A percentile compares a stretch with the other conserved stretches of the same genome.
These are phyloP conservation scores for Gracilaria caudata DNA, from an alignment of 23 red algal genomes.

Conservation along the genomic window DNA sequence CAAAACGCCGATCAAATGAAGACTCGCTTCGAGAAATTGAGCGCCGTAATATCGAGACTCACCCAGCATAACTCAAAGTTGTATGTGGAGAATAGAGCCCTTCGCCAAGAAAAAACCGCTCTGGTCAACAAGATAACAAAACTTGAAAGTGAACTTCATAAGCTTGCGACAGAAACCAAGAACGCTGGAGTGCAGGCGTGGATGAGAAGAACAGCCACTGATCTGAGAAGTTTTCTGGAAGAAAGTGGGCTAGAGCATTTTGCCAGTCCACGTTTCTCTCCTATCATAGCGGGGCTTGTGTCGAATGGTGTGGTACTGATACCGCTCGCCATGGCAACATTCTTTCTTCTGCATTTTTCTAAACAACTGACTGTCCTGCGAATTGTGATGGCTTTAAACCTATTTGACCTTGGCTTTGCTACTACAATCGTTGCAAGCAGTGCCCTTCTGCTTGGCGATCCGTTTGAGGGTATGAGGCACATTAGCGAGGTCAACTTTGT, in stretches of 20 bases:
- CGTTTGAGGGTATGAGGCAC: slow-evolving; percentile 64
- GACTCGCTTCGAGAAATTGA: slow-evolving; percentile 50
- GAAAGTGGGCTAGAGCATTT: slow-evolving; percentile 66
- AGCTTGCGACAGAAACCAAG: slow-evolving; percentile 14
- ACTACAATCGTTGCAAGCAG: slow-evolving; percentile 44
- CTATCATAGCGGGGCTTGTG: slow-evolving; percentile 59
- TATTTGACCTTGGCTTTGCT: slow-evolving; percentile 66
- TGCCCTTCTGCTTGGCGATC: slow-evolving; percentile 38
- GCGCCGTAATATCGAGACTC: slow-evolving; percentile 45
- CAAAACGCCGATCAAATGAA: slow-evolving; percentile 51
- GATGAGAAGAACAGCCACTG: slow-evolving; percentile 47
- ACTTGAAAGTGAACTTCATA: slow-evolving; percentile 34
- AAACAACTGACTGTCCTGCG: slow-evolving; percentile 54
- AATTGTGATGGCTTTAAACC: slow-evolving; percentile 59
- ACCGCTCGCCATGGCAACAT: slow-evolving; percentile 38
- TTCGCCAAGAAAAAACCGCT: slow-evolving; percentile 39
- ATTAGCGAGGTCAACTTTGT: slow-evolving; percentile 71
- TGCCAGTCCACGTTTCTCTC: slow-evolving; percentile 59
- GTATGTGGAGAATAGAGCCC: slow-evolving; percentile 39
- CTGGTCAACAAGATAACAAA: slow-evolving; percentile 63
- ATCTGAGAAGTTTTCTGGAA: slow-evolving; percentile 60
- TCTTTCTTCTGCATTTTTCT: slow-evolving; percentile 47
- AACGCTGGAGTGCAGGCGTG: slow-evolving; percentile 50
- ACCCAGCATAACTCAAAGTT: slow-evolving; percentile 44
- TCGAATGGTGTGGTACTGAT: slow-evolving; percentile 56